Evolutionary conservation across 352 stramenopile genomes (phyloP).

Genomic region (Bremia lactucae): DNA sequence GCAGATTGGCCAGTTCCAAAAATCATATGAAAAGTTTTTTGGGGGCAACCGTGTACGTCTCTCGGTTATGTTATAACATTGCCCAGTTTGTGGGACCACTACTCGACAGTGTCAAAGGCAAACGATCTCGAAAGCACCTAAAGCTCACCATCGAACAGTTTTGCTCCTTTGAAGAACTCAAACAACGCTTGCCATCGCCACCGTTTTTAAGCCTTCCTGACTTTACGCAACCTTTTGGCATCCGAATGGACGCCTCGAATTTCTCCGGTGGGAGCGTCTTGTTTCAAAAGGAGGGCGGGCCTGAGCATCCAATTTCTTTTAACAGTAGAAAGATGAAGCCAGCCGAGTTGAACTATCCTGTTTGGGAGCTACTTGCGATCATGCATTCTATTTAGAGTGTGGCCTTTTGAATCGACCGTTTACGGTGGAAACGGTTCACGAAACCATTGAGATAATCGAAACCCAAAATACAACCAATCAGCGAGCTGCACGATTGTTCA

Average conservation of each 20-base stretch:
- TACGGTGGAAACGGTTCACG: conserved; percentile 7
- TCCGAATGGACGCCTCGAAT: not conserved
- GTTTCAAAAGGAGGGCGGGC: conserved; percentile 2
- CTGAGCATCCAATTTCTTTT: conserved; percentile 3
- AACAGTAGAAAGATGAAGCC: conserved; percentile 5
- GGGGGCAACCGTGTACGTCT: not conserved
- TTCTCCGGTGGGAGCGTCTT: not conserved
- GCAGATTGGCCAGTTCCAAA: not conserved
- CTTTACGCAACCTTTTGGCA: not conserved
- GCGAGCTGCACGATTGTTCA: not conserved
- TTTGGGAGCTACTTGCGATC: conserved; percentile 3
- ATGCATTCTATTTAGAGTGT: conserved; percentile 1
- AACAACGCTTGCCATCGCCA: not conserved
- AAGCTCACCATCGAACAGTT: not conserved
- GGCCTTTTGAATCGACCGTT: conserved; percentile 8
- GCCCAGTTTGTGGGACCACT: not conserved
- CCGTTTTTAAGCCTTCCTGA: not conserved
- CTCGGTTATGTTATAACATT: not conserved
- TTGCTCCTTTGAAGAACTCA: not conserved
- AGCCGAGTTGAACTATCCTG: conserved; percentile 5
- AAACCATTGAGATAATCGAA: conserved; percentile 6
- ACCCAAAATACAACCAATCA: not conserved
- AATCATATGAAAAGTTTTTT: conserved; percentile 1
- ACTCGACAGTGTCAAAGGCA: not conserved
- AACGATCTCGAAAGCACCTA: not conserved